Evolutionary conservation across 805 yeast genomes (phyloP), one percentile per base, ranked within the genome.

Genomic region (Lachancea sp.): DNA sequence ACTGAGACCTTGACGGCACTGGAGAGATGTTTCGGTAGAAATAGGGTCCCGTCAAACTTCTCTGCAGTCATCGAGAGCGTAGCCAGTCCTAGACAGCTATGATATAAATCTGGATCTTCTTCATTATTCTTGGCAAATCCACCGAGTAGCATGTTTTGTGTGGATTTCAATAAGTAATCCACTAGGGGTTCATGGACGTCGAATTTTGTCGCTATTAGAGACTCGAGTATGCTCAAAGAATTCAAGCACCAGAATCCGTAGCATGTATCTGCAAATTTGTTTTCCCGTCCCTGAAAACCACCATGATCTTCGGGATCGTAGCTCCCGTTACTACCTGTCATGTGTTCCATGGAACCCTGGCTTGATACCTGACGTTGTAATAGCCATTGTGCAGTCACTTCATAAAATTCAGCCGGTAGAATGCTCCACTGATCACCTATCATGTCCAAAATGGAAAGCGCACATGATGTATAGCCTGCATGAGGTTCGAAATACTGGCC

Each of bases 381-480:
- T 16, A 85, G 63, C 83, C 87, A 84, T 25, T 68, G 61, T 2
- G 70, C 42, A 0, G 88, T 77, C 8, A 50, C 52, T 1, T 50
- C 47, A 66, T 67, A 66, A 8, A 60, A 57, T 8, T 11, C 11
- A 17, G 25, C 7, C n/a, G 34, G 18, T 16, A 39, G 23, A 20
- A 19, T 29, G 29, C 22, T 17, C 38, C 38, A 39, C 12, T 23
- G 20, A 1, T 34, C 34, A 5, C 40, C 41, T 6, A 54, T 26
- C n/a, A 32, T n/a, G 15, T 54, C 55, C 7, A 68, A 23, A 1
- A 83, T 60, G 0, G 83, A 82, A 18, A 89, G 51, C 0, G 84
- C 96, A 63, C 97, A 89, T 54, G 77, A 90, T 0, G 95, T 83
- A 44, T 83, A 70, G 0, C 97, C 98, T 6, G 87, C 79, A 62